Evolutionary conservation across 164 flowering plant genomes (phyloP).

Genomic region (Santalum album): DNA sequence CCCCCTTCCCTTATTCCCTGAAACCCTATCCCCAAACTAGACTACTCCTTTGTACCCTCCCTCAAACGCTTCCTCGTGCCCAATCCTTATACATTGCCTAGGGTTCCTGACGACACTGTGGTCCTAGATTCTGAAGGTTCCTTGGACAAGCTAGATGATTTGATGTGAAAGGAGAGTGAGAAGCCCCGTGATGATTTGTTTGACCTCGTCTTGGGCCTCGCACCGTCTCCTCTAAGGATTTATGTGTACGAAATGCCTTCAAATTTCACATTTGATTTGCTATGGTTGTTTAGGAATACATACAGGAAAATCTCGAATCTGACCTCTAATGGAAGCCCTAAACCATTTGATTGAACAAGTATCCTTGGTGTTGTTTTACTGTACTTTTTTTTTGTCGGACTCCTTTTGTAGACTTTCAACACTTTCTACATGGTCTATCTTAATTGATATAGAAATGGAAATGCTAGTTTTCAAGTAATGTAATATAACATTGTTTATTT

Average conservation of each 20-base stretch:
- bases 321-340: conserved; percentile 96
- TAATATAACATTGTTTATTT: no score
- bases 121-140: conserved; percentile 17
- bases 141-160: conserved; percentile 36
- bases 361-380: no score
- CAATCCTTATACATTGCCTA: conserved; percentile 9
- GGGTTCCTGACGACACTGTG: conserved; percentile 23
- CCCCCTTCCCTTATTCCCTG: conserved; percentile 8
- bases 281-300: conserved; percentile 62
- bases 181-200: conserved; percentile 27
- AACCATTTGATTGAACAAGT: conserved; percentile 93
- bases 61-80: conserved; percentile 56
- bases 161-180: conserved; percentile 38
- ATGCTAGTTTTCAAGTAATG: no score
- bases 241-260: conserved; percentile 92
- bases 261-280: conserved; percentile 85
- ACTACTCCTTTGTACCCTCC: conserved; percentile 66
- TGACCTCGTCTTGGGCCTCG: conserved; percentile 19
- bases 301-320: conserved; percentile 70
- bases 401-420: no score
- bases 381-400: no score
- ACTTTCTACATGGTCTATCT: no score
- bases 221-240: conserved; percentile 41
- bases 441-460: no score
- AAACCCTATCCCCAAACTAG: conserved; percentile 16